Evolutionary conservation across 345 rosid genomes (phyloP).

Genomic region (Dimocarpus longan): DNA sequence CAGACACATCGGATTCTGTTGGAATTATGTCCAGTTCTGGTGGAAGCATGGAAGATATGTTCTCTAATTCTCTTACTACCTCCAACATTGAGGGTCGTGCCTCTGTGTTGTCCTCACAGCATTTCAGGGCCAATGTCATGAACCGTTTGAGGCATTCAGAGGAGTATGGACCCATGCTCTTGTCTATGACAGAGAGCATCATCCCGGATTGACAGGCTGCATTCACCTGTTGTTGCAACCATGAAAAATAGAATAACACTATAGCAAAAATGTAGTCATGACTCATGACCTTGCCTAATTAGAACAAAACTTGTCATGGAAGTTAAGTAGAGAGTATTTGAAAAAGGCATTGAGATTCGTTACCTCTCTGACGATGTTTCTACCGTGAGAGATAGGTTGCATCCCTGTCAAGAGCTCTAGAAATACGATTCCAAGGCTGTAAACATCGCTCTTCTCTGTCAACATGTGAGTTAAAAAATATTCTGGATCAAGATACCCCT

Average conservation of each 20-base stretch:
- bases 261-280: no score
- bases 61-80: conserved; percentile 54
- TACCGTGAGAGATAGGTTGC: conserved; percentile 50
- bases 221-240: conserved; percentile 27
- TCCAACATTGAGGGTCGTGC: conserved; percentile 46
- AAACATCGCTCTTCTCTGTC: conserved; percentile 57
- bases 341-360: neutral
- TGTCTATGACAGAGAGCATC: conserved; percentile 50
- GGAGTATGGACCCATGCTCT: conserved; percentile 41
- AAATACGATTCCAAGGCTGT: conserved; percentile 54
- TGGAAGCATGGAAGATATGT: conserved; percentile 32
- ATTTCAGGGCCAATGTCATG: conserved; percentile 46
- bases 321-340: neutral
- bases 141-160: conserved; percentile 41
- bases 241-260: no score
- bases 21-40: conserved; percentile 21
- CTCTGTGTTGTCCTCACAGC: conserved; percentile 39
- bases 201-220: conserved; percentile 39
- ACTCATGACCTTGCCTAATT: no score
- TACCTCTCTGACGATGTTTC: conserved; percentile 54
- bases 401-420: conserved; percentile 55
- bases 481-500: conserved; percentile 64
- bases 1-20: conserved; percentile 20
- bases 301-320: neutral
- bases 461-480: conserved; percentile 47